Conservation (phyloP, 78 protist species). For the Pigoraptor vietnamica region DNA sequence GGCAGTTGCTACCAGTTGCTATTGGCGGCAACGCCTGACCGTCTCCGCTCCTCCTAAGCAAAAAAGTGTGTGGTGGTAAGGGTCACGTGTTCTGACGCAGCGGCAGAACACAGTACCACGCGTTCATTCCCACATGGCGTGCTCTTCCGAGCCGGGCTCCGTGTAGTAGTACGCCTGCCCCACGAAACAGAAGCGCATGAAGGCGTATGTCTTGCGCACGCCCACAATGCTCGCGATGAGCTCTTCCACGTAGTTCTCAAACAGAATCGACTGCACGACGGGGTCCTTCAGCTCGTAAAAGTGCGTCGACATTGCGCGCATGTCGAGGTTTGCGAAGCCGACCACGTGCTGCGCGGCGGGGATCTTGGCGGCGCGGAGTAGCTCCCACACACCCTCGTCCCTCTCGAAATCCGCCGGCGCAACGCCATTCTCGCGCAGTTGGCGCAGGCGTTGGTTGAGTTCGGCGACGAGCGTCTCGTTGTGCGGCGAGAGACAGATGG, state of each 20-base stretch:
- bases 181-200: not conserved
- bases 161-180: not conserved
- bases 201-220: not conserved
- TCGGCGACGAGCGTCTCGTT: not conserved
- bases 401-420: not conserved
- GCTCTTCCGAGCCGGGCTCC: not conserved
- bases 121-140: no score
- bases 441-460: not conserved
- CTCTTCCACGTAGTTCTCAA: not conserved
- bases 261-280: not conserved
- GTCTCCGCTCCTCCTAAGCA: no score
- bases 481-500: not conserved
- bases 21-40: no score
- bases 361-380: not conserved
- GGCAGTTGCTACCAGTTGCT: no score
- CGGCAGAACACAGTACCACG: no score
- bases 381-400: not conserved
- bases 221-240: not conserved
- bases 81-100: no score
- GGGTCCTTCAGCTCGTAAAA: not conserved
- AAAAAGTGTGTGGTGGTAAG: no score
- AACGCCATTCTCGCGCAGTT: not conserved
- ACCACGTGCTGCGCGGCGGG: not conserved
- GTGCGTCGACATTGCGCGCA: not conserved
- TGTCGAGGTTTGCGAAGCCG: not conserved